These are phyloP conservation scores for Crithidia expoeki DNA, from an alignment of 208 protist genomes.

Conservation along the genomic window DNA sequence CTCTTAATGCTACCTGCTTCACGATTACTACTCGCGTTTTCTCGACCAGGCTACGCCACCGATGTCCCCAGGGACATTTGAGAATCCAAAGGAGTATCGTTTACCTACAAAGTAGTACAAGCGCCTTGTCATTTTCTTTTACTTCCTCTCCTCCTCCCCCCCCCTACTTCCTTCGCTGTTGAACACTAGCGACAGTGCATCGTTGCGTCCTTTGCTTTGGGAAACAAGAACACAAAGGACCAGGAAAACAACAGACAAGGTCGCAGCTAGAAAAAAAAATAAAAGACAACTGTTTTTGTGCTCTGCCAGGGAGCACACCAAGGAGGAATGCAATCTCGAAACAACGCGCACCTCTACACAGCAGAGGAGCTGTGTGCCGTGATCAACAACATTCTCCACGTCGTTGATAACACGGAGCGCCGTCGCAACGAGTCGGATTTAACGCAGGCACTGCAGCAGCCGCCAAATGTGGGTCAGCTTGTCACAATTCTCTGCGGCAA, in stretches of 20 bases:
- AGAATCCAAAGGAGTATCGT: too few species aligned
- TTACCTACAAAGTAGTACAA: too few species aligned
- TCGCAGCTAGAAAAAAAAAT: too few species aligned
- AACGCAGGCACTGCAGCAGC: slow-evolving; percentile 43
- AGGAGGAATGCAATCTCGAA: neutral
- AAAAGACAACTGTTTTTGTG: too few species aligned
- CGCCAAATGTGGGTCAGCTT: slow-evolving; percentile 51
- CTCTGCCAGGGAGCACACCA: neutral
- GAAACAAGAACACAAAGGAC: neutral
- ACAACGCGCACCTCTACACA: slow-evolving; percentile 16
- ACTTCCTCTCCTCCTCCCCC: neutral
- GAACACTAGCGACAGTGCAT: neutral
- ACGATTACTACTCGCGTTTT: too few species aligned
- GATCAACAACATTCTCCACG: slow-evolving; percentile 57
- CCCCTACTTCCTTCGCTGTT: neutral
- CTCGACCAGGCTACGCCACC: too few species aligned
- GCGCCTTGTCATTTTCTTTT: neutral
- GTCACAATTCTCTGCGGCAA: slow-evolving; percentile 52
- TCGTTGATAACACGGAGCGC: slow-evolving; percentile 72
- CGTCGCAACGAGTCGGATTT: slow-evolving; percentile 56
- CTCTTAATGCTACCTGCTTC: too few species aligned
- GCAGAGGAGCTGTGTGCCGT: slow-evolving; percentile 55
- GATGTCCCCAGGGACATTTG: too few species aligned
- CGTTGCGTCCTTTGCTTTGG: neutral
- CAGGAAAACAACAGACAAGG: neutral